Evolutionary conservation across 192 early-diverging fungal species (phyloP).

Genomic region (Phycomyces nitens): DNA sequence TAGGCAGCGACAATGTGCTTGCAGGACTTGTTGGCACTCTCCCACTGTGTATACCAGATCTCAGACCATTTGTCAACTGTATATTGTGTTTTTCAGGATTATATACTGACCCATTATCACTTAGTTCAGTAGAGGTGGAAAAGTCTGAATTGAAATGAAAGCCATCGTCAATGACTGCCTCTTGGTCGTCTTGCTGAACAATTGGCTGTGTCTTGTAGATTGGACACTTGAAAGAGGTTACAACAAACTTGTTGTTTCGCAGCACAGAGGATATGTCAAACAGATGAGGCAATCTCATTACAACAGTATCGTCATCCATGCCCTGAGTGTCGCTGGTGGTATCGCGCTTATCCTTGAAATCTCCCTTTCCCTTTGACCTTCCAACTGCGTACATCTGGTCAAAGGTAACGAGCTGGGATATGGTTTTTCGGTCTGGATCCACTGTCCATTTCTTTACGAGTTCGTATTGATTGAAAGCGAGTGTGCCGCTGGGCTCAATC

Average conservation of each 20-base stretch:
- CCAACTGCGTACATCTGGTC: conserved; percentile 53
- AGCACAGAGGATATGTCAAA: conserved; percentile 26
- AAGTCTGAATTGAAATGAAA: neutral
- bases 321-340: neutral
- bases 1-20: neutral
- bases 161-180: neutral
- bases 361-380: conserved; percentile 23
- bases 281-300: conserved; percentile 14
- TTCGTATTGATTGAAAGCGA: conserved; percentile 10
- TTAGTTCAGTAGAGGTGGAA: too few relatives aligned
- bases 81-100: too few relatives aligned
- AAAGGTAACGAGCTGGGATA: conserved; percentile 56
- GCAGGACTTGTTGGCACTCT: neutral
- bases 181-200: neutral
- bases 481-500: conserved; percentile 45
- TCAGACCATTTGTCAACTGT: too few relatives aligned
- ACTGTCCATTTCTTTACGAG: conserved; percentile 29
- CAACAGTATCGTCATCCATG: neutral
- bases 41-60: neutral
- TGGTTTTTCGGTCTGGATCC: conserved; percentile 37
- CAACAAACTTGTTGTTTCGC: conserved; percentile 16
- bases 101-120: too few relatives aligned
- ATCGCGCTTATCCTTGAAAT: conserved; percentile 11
- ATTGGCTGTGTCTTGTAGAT: neutral
- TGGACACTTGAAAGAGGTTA: conserved; percentile 14